Evolutionary conservation across 2,329 filamentous ascomycete species (phyloP), one percentile per base, ranked within the genome.

Genomic region (Aspergillus chevalieri): DNA sequence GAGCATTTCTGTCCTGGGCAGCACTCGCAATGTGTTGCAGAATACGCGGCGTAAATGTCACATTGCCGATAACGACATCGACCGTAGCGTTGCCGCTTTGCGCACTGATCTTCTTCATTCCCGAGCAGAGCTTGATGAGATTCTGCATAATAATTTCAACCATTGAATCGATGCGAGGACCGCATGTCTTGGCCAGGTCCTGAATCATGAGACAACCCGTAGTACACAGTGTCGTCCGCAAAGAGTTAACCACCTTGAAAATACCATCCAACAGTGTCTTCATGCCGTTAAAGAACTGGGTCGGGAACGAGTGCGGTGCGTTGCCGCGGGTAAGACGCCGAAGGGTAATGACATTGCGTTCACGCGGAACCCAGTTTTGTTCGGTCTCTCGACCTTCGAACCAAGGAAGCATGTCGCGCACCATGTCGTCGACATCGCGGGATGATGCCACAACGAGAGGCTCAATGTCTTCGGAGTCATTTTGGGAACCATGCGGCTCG

Each of bases 381-480:
- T 97, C 92, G 0, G 86, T 83, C 72, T 97, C 92, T 65, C 79
- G 89, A 47, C 91, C 91, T 57, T 96, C 90, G 54, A 96, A 96
- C 65, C 80, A 79, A 47, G 78, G 78, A 28, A 84, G 76, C 88
- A 97, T 95, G 28, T 87, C 85, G 56, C 82, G 83, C 65, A 95
- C 84, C 1, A 86, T 83, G 22, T 95, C 90, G 52, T 96, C 91
- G n/a, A 97, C 74, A 64, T 96, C 90, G 59, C 89, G 81, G 57
- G 85, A 78, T 1, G 90, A 92, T 60, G 91, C 89, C 49, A 95
- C 83, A 63, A 92, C 90, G 24, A 86, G 75, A 2, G 91, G 89
- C 47, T 95, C 89, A 58, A 94, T 81, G 3, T 78, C 72, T 22
- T 93, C 85, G 9, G 55, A 47, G 15, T 46, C 21, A 48, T 49